Percentiles rank a stretch among this genome's conserved stretches.
Conservation (phyloP, 1,139 yeast species). For the Kluyveromyces sp. region DNA sequence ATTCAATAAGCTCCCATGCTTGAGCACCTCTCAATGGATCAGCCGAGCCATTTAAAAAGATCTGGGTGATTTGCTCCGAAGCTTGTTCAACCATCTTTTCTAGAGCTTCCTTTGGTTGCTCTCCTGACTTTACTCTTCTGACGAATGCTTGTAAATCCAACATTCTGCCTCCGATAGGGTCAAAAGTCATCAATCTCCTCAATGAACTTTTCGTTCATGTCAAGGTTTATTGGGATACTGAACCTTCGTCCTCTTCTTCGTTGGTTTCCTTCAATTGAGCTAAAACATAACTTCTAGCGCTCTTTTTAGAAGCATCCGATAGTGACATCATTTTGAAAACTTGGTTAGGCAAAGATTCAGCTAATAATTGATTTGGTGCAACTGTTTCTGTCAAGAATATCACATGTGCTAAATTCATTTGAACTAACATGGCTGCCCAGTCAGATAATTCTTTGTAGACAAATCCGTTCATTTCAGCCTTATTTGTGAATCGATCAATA, state of each 20-base stretch:
- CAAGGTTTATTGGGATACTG: constrained; percentile 15
- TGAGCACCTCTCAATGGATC: constrained; percentile 67
- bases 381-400: constrained; percentile 80
- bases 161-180: constrained; percentile 91
- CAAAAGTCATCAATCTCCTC: constrained; percentile 44
- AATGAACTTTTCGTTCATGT: constrained; percentile 14
- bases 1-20: constrained; percentile 77
- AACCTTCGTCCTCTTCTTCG: constrained; percentile 14
- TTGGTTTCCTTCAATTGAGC: constrained; percentile 40
- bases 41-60: constrained; percentile 49
- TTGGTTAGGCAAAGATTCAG: constrained; percentile 73
- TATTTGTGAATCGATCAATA: constrained; percentile 61
- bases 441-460: constrained; percentile 74
- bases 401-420: constrained; percentile 81
- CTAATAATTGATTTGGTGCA: constrained; percentile 60
- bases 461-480: constrained; percentile 56
- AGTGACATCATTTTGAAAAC: constrained; percentile 69
- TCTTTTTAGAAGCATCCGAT: constrained; percentile 70
- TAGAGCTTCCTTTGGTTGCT: constrained; percentile 67
- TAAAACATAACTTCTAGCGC: constrained; percentile 66
- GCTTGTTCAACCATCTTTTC: constrained; percentile 76
- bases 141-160: constrained; percentile 85
- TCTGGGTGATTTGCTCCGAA: constrained; percentile 80
- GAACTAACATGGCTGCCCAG: constrained; percentile 77
- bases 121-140: constrained; percentile 83